phyloP scores from a whole-genome alignment of 106 monocot species.

The Alisma plantagoaquatica region DNA sequence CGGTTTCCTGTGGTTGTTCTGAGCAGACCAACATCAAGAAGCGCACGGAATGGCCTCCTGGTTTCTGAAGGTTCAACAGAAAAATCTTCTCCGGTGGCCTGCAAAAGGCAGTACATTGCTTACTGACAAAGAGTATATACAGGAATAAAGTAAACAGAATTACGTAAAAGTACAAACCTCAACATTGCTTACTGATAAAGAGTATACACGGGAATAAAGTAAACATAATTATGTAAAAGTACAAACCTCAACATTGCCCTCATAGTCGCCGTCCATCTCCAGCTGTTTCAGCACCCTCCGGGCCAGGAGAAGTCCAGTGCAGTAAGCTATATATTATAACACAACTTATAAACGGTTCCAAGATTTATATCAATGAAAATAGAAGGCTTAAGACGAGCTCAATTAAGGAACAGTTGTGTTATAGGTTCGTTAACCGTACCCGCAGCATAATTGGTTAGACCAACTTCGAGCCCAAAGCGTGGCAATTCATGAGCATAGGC shows the following conservation, averaged over 20 bases:
- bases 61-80: slow-evolving; percentile 83
- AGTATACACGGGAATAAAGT: too few relatives aligned
- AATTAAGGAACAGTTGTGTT: too few relatives aligned
- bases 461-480: slow-evolving; percentile 82
- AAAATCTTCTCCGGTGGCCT: slow-evolving; percentile 88
- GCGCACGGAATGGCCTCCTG: slow-evolving; percentile 96
- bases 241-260: slow-evolving; percentile 82
- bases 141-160: neutral
- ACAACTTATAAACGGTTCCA: neutral
- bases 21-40: slow-evolving; percentile 82
- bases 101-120: too few relatives aligned
- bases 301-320: slow-evolving; percentile 90
- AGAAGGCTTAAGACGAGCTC: neutral
- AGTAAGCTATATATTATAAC: slow-evolving; percentile 44
- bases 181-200: too few relatives aligned
- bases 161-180: too few relatives aligned
- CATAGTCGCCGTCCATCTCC: slow-evolving; percentile 76
- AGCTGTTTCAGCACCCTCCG: slow-evolving; percentile 74
- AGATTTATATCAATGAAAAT: neutral
- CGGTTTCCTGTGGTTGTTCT: slow-evolving; percentile 88
- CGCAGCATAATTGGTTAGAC: slow-evolving; percentile 97
- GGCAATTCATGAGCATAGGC: slow-evolving; percentile 91
- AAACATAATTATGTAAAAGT: neutral
- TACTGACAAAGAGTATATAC: neutral
- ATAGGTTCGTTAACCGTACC: too few relatives aligned